Conservation (phyloP, 1,284 basidiomycete species). For the Bjerkandera adusta region DNA sequence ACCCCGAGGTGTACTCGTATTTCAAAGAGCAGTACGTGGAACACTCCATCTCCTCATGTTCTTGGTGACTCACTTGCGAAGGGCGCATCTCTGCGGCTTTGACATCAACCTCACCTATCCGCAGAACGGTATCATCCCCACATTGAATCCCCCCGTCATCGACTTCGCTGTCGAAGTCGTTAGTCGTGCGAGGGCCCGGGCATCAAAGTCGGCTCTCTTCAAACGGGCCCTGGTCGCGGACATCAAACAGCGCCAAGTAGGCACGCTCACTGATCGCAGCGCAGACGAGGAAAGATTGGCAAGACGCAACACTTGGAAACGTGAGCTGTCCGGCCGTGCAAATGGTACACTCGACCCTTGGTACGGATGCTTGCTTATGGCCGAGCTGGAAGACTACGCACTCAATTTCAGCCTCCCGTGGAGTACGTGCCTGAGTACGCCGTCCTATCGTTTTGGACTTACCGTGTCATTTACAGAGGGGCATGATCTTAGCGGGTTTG, state of each 20-base stretch:
- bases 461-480: neutral
- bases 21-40: constrained; percentile 65
- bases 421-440: no score
- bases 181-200: neutral
- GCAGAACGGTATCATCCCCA: constrained; percentile 47
- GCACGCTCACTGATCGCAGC: neutral
- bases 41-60: no score
- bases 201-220: neutral
- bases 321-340: constrained; percentile 18
- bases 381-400: constrained; percentile 30
- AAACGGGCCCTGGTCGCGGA: constrained; percentile 1
- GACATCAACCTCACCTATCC: constrained; percentile 65
- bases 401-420: constrained; percentile 30
- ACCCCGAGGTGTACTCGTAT: constrained; percentile 60
- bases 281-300: neutral
- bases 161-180: neutral
- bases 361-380: constrained; percentile 28
- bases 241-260: neutral
- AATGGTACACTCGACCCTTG: constrained; percentile 28
- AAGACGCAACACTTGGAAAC: constrained; percentile 14
- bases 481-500: neutral
- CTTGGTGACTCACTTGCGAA: no score
- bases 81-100: constrained; percentile 45
- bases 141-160: constrained; percentile 19
- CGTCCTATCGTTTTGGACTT: no score